A percentile compares a stretch with the other conserved stretches of the same genome.
Conservation (phyloP, 169 alveolate genomes). For the Plasmodium berghei region DNA sequence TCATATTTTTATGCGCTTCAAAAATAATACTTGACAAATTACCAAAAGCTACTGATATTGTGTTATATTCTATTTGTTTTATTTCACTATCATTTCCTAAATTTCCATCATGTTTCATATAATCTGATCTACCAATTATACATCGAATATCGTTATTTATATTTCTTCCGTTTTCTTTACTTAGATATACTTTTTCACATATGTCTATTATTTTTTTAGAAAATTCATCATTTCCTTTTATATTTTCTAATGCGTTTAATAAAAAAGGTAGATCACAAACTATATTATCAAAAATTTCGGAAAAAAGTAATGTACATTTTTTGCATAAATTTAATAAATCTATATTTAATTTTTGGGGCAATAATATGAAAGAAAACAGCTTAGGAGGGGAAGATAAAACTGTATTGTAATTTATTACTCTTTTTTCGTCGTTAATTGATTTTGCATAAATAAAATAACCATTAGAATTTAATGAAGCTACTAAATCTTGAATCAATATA, state of each 20-base stretch:
- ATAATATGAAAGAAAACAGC: conserved; percentile 31
- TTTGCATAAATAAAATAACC: conserved; percentile 35
- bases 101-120: conserved; percentile 15
- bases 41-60: conserved; percentile 73
- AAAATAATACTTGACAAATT: conserved; percentile 30
- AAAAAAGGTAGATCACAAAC: conserved; percentile 63
- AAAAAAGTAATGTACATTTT: conserved; percentile 38
- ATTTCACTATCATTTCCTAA: not conserved
- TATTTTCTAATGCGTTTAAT: conserved; percentile 12
- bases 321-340: conserved; percentile 21
- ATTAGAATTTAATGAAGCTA: conserved; percentile 15
- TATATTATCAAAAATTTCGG: conserved; percentile 55
- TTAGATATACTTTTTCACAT: conserved; percentile 39
- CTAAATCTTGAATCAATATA: conserved; percentile 20
- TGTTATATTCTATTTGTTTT: conserved; percentile 70
- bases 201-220: conserved; percentile 20
- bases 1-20: conserved; percentile 59
- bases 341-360: conserved; percentile 38
- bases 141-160: conserved; percentile 61
- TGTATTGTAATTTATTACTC: not conserved
- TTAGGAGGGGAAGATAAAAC: not conserved
- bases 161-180: conserved; percentile 15
- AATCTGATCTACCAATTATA: conserved; percentile 69
- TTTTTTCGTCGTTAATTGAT: not conserved
- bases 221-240: conserved; percentile 34